Evolutionary conservation across 179 eudicot species (phyloP).

Genomic region (Patellifolia procumbens): DNA sequence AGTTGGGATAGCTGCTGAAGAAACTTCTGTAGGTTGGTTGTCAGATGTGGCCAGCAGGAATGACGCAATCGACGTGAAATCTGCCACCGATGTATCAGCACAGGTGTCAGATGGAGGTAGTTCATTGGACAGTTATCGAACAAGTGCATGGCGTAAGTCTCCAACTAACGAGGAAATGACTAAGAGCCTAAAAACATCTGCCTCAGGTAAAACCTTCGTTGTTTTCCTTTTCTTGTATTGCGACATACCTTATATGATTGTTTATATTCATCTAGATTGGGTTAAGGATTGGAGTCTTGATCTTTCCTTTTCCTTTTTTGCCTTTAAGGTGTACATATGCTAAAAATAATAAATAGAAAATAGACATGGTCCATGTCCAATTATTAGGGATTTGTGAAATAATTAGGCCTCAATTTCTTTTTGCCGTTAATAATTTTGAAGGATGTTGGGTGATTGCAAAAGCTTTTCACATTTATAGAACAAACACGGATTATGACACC

Average conservation of each 20-base stretch:
- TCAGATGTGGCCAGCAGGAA: conserved; percentile 56
- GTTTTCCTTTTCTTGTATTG: not conserved
- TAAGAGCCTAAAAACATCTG: conserved; percentile 41
- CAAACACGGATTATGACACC: not conserved
- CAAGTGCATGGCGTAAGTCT: conserved; percentile 59
- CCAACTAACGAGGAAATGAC: conserved; percentile 48
- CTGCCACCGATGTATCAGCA: conserved; percentile 59
- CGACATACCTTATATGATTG: not conserved
- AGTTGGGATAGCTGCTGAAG: conserved; percentile 89
- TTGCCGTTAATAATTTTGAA: not conserved
- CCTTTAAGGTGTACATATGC: not conserved
- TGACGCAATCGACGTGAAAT: conserved; percentile 59
- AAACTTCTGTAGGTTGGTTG: conserved; percentile 58
- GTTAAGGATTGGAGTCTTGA: not conserved
- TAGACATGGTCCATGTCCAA: not conserved
- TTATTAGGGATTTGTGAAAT: too few species aligned
- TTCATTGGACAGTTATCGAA: conserved; percentile 63
- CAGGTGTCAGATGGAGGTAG: conserved; percentile 83
- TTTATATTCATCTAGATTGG: not conserved
- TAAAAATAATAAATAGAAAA: not conserved
- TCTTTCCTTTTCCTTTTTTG: not conserved
- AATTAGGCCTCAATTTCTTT: not conserved
- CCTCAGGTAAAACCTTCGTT: conserved; percentile 51
- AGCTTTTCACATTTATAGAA: not conserved
- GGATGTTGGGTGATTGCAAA: not conserved